Conservation (phyloP, 2,329 filamentous ascomycete species). For the Metarhizium robertsii region DNA sequence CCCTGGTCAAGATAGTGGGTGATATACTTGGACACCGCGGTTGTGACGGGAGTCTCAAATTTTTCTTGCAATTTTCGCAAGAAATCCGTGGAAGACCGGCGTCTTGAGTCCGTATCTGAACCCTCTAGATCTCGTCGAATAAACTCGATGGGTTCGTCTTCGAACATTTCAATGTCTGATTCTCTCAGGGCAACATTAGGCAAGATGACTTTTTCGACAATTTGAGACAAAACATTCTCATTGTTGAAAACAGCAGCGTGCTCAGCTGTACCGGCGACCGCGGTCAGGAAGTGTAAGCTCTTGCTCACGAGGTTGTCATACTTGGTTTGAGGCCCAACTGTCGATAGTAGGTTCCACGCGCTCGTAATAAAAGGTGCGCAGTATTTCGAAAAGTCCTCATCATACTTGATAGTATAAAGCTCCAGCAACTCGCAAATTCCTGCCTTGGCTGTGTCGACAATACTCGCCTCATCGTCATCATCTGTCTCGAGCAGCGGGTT, state of each 20-base stretch:
- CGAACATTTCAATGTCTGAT: constrained; percentile 90
- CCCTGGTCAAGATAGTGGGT: constrained; percentile 75
- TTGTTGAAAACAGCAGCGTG: constrained; percentile 84
- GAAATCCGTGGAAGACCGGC: constrained; percentile 91
- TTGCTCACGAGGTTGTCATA: constrained; percentile 93
- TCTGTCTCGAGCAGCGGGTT: constrained; percentile 75
- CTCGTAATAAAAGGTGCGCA: constrained; percentile 79
- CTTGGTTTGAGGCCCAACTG: constrained; percentile 77
- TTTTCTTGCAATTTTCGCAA: constrained; percentile 79
- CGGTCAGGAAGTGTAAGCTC: constrained; percentile 87
- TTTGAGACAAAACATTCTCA: constrained; percentile 67
- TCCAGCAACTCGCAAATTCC: constrained; percentile 88
- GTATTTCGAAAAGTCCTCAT: constrained; percentile 80
- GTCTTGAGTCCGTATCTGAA: constrained; percentile 87
- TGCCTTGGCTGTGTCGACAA: constrained; percentile 78
- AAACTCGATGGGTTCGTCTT: constrained; percentile 98
- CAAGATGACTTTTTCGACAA: constrained; percentile 91
- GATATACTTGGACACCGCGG: constrained; percentile 80
- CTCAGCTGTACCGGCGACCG: constrained; percentile 66
- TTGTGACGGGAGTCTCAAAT: constrained; percentile 77
- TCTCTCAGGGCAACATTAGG: constrained; percentile 88
- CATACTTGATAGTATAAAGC: constrained; percentile 88
- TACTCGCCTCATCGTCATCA: constrained; percentile 81
- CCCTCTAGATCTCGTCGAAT: constrained; percentile 92
- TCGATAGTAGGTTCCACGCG: constrained; percentile 85